Conservation (phyloP, 2,329 filamentous ascomycete species). For the Paecilomyces dactylethromorphus region DNA sequence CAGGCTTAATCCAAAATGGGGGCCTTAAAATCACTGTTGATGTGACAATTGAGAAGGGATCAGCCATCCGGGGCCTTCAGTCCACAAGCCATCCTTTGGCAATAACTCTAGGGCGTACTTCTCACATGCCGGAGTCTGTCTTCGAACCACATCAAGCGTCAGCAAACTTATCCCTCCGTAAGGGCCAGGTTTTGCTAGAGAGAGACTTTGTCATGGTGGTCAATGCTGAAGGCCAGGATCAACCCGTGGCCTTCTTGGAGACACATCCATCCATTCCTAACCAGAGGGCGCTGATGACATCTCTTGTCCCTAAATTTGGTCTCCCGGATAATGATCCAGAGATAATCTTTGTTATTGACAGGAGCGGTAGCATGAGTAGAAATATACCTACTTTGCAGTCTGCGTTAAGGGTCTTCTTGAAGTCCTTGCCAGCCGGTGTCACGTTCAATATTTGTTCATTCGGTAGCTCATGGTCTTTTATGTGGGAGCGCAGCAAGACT, state of each 20-base stretch:
- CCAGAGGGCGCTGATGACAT: slow-evolving; percentile 63
- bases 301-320: slow-evolving; percentile 64
- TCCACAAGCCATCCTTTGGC: slow-evolving; percentile 64
- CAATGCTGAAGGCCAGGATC: slow-evolving; percentile 52
- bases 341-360: slow-evolving; percentile 66
- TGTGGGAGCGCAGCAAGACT: slow-evolving; percentile 43
- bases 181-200: slow-evolving; percentile 36
- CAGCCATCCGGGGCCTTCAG: slow-evolving; percentile 55
- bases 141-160: slow-evolving; percentile 56
- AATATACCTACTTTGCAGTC: slow-evolving; percentile 44
- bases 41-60: slow-evolving; percentile 51
- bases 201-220: slow-evolving; percentile 64
- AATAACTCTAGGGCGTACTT: slow-evolving; percentile 57
- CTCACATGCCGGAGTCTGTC: slow-evolving; percentile 36
- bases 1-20: slow-evolving; percentile 12
- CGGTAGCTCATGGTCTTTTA: slow-evolving; percentile 39
- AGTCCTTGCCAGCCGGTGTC: slow-evolving; percentile 50
- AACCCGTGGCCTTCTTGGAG: slow-evolving; percentile 61
- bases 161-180: slow-evolving; percentile 50
- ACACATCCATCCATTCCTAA: slow-evolving; percentile 55
- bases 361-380: slow-evolving; percentile 55
- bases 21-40: slow-evolving; percentile 54
- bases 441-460: slow-evolving; percentile 57
- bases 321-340: slow-evolving; percentile 53
- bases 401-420: slow-evolving; percentile 52